phyloP scores from a whole-genome alignment of 345 rosid genomes.

The Pseudoturritis turrita region DNA sequence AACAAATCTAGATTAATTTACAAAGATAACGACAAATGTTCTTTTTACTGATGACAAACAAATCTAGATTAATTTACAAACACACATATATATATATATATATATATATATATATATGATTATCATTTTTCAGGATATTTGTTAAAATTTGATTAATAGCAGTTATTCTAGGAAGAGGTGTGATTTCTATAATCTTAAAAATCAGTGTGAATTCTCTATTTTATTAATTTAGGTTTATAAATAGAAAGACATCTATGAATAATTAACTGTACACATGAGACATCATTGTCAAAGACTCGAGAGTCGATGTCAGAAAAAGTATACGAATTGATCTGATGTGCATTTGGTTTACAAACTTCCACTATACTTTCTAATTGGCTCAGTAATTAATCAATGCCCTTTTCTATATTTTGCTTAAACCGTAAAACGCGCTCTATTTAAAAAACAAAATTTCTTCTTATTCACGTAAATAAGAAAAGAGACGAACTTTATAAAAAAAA shows the following conservation, averaged over 20 bases:
- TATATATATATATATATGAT: not conserved
- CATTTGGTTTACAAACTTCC: not conserved
- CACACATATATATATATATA: no score
- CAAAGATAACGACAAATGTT: not conserved
- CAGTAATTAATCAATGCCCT: not conserved
- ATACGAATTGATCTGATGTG: not conserved
- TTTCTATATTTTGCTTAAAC: not conserved
- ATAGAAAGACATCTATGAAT: not conserved
- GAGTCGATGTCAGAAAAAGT: not conserved
- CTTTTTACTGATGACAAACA: not conserved
- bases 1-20: no score
- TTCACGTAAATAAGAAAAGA: not conserved
- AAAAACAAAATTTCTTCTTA: not conserved
- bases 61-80: no score
- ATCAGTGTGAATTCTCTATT: not conserved
- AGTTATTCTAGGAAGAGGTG: not conserved
- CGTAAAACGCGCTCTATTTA: not conserved
- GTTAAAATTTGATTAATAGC: not conserved
- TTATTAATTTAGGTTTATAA: not conserved
- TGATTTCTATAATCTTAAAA: not conserved
- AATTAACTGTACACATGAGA: not conserved
- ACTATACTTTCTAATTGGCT: not conserved
- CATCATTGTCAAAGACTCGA: not conserved
- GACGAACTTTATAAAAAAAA: no score
- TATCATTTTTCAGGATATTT: not conserved